phyloP scores from a whole-genome alignment of 1,139 yeast genomes.

The Hyphopichia fennica region DNA sequence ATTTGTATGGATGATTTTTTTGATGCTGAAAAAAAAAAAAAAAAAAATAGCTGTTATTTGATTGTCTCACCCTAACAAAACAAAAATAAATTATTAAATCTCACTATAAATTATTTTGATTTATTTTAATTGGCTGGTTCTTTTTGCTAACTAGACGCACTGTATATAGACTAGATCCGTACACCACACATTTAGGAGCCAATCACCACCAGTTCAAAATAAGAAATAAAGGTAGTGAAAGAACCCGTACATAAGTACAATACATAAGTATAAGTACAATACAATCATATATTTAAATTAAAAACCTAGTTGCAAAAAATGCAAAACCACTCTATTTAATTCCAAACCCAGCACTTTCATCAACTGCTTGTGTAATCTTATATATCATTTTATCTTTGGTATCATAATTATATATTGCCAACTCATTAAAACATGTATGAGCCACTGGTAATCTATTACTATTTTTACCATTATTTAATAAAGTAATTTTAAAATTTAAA shows the following conservation, averaged over 20 bases:
- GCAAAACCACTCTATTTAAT: constrained; percentile 46
- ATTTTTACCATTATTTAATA: constrained; percentile 46
- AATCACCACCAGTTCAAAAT: too few relatives aligned
- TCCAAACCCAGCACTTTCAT: constrained; percentile 86
- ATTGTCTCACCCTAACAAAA: background rate
- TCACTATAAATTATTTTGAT: background rate
- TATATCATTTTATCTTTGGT: constrained; percentile 49
- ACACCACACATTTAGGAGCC: too few relatives aligned
- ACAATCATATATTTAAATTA: too few relatives aligned
- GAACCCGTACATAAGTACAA: too few relatives aligned
- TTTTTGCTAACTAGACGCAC: too few relatives aligned
- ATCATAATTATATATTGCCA: constrained; percentile 70
- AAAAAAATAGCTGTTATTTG: too few relatives aligned
- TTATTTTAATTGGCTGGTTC: constrained; percentile 4
- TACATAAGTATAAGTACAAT: too few relatives aligned
- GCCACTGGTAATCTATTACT: constrained; percentile 70
- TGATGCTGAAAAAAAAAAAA: background rate
- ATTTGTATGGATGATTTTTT: background rate
- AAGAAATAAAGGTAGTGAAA: too few relatives aligned
- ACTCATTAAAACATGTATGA: constrained; percentile 91
- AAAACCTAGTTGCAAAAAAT: too few relatives aligned
- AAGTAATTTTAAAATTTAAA: constrained; percentile 64
- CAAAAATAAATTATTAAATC: background rate
- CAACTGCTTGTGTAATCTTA: constrained; percentile 66
- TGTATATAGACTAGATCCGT: too few relatives aligned